Evolutionary conservation across 2,329 filamentous ascomycete species (phyloP).

Genomic region (Zymoseptoria ardabiliae): DNA sequence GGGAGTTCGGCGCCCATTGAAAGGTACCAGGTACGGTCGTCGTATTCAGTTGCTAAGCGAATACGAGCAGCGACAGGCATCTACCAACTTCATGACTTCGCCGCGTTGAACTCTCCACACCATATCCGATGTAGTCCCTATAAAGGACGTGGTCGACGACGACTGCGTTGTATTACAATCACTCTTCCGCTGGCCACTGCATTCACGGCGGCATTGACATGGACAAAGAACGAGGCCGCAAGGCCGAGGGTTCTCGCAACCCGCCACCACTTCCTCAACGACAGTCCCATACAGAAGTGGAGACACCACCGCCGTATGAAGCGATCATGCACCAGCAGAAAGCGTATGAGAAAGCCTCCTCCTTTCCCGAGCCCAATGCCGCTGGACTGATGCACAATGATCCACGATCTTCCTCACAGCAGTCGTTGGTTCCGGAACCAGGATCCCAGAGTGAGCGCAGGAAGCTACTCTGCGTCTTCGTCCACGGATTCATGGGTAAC

Average conservation of each 20-base stretch:
- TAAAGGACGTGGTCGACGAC: neutral
- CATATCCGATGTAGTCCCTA: neutral
- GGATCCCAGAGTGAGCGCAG: constrained; percentile 34
- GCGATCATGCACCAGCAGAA: constrained; percentile 12
- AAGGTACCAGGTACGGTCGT: neutral
- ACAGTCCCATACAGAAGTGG: constrained; percentile 1
- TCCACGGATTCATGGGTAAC: constrained; percentile 86
- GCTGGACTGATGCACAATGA: constrained; percentile 25
- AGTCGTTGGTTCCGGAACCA: constrained; percentile 37
- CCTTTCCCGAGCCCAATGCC: neutral
- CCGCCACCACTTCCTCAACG: constrained; percentile 7
- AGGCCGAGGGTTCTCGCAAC: neutral
- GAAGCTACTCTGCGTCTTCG: constrained; percentile 67
- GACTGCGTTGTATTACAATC: neutral
- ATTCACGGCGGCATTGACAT: neutral
- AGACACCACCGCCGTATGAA: constrained; percentile 14
- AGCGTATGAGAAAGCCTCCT: constrained; percentile 11
- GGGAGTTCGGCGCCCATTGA: neutral
- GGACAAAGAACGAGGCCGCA: neutral
- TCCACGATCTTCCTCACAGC: constrained; percentile 39
- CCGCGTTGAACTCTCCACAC: neutral
- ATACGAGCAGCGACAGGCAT: neutral
- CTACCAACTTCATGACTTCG: neutral
- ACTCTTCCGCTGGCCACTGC: neutral
- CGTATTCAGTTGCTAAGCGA: neutral